Conservation (phyloP, 306 rosid genomes). For the Lathyrus sativus region DNA sequence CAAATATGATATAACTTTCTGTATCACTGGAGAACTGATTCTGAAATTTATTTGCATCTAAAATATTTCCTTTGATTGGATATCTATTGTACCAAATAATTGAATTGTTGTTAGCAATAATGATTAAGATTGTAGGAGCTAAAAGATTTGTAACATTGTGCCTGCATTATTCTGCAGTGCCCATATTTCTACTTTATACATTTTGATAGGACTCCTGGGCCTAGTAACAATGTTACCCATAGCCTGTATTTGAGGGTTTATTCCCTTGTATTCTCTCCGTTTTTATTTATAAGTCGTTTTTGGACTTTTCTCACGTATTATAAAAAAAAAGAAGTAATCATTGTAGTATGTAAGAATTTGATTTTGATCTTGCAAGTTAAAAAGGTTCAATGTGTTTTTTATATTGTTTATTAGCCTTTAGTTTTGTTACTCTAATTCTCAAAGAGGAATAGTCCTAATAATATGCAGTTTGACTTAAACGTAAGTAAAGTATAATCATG, state of each 20-base stretch:
- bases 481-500: too few relatives aligned
- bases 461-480: too few relatives aligned
- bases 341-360: background rate
- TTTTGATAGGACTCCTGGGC: background rate
- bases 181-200: background rate
- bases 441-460: too few relatives aligned
- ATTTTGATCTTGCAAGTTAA: background rate
- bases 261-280: background rate
- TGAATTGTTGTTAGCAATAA: conserved; percentile 17
- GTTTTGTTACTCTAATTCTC: too few relatives aligned
- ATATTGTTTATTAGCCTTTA: too few relatives aligned
- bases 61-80: conserved; percentile 2
- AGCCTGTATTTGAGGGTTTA: background rate
- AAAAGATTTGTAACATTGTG: background rate
- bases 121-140: conserved; percentile 7
- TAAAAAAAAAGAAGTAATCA: too few relatives aligned
- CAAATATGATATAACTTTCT: conserved; percentile 7
- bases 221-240: background rate
- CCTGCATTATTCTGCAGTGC: background rate
- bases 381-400: background rate
- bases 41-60: conserved; percentile 34
- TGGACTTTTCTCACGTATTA: too few relatives aligned
- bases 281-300: too few relatives aligned
- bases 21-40: conserved; percentile 28
- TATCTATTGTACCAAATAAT: conserved; percentile 16